Conservation (phyloP, 331 rosid species). For the Erythrophleum ivorense region DNA sequence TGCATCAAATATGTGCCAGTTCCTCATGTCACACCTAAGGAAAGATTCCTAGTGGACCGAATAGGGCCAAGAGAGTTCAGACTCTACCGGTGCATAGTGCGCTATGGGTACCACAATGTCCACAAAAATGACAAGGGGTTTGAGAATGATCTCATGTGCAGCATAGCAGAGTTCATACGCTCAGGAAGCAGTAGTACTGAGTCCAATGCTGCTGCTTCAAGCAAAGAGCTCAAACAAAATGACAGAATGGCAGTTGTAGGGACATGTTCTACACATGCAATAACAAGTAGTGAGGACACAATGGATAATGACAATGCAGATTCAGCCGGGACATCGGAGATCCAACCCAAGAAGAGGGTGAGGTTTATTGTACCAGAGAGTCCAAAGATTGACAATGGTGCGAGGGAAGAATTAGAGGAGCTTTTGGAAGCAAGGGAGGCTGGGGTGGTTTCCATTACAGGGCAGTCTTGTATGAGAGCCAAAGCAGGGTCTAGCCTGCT, state of each 20-base stretch:
- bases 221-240: constrained; percentile 46
- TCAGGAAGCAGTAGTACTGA: constrained; percentile 39
- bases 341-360: constrained; percentile 64
- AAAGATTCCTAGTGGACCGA: constrained; percentile 84
- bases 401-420: constrained; percentile 70
- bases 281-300: constrained; percentile 51
- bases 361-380: constrained; percentile 82
- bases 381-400: constrained; percentile 57
- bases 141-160: constrained; percentile 81
- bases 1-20: constrained; percentile 92
- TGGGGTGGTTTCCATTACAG: constrained; percentile 84
- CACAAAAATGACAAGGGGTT: constrained; percentile 86
- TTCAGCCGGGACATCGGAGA: constrained; percentile 46
- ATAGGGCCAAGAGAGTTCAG: constrained; percentile 77
- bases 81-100: constrained; percentile 81
- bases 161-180: constrained; percentile 89
- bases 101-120: constrained; percentile 87
- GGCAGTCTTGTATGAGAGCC: constrained; percentile 81
- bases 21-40: constrained; percentile 82
- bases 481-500: constrained; percentile 75
- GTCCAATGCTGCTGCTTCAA: neutral
- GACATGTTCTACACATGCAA: constrained; percentile 60
- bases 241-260: constrained; percentile 77
- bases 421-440: constrained; percentile 87
- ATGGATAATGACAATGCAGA: constrained; percentile 23